Conservation (phyloP, 495 filamentous ascomycete genomes). For the Beverwykella pulmonaria region DNA sequence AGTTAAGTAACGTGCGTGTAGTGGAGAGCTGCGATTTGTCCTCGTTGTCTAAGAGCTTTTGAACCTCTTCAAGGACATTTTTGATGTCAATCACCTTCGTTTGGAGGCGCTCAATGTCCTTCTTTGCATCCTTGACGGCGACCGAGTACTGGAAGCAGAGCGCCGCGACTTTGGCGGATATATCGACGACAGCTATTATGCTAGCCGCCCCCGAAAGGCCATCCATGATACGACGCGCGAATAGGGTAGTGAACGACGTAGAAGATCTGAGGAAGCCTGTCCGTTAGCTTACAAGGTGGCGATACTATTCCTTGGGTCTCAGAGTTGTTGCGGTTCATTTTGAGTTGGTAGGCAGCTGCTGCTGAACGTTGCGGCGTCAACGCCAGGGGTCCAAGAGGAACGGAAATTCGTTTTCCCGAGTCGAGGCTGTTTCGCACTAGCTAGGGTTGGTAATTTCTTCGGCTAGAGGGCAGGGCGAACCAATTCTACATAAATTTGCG, state of each 20-base stretch:
- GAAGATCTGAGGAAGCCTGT: constrained; percentile 17
- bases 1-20: constrained; percentile 11
- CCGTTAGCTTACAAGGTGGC: constrained; percentile 15
- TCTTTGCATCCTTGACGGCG: constrained; percentile 30
- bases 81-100: constrained; percentile 23
- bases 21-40: constrained; percentile 17
- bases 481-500: no score
- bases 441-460: no score
- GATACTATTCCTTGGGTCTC: constrained; percentile 12
- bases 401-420: no score
- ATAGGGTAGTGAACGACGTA: not conserved
- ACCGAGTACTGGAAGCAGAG: constrained; percentile 35
- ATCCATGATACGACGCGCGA: constrained; percentile 22
- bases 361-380: constrained; percentile 14
- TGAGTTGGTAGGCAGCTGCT: constrained; percentile 17
- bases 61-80: constrained; percentile 15
- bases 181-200: constrained; percentile 23
- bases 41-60: constrained; percentile 23
- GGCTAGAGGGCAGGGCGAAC: no score
- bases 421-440: no score
- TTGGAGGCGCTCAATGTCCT: constrained; percentile 33
- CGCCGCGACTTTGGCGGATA: constrained; percentile 31
- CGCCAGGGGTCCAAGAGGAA: not conserved
- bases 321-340: constrained; percentile 25
- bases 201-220: constrained; percentile 5